phyloP scores from a whole-genome alignment of 495 filamentous ascomycete genomes.

The Rhypophila decipiens region DNA sequence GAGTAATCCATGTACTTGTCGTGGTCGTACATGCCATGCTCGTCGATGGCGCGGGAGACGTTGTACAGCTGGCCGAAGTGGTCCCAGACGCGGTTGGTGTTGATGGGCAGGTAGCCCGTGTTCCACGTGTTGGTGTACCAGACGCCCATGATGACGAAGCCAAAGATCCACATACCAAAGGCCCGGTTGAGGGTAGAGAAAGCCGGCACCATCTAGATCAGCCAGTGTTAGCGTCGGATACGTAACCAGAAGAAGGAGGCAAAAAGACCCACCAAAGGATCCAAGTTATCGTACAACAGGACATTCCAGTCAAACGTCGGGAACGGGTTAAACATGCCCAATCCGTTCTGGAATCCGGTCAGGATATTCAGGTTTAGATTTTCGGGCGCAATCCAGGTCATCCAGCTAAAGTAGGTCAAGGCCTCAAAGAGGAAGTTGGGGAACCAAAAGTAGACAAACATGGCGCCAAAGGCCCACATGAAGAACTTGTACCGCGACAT shows the following conservation, averaged over 20 bases:
- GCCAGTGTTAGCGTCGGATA: too few species aligned
- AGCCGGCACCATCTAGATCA: constrained; percentile 1
- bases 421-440: constrained; percentile 37
- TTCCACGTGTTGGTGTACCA: constrained; percentile 35
- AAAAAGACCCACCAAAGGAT: constrained; percentile 39
- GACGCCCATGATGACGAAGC: constrained; percentile 25
- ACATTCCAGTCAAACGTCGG: constrained; percentile 42
- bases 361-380: constrained; percentile 25
- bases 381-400: constrained; percentile 35
- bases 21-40: constrained; percentile 27
- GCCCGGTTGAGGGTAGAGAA: constrained; percentile 39
- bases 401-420: constrained; percentile 36
- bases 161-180: constrained; percentile 23
- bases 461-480: constrained; percentile 23
- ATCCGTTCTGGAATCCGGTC: constrained; percentile 25
- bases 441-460: constrained; percentile 42
- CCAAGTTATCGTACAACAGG: constrained; percentile 15
- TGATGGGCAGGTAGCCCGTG: constrained; percentile 32
- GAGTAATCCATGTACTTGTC: constrained; percentile 31
- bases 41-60: constrained; percentile 24
- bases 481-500: constrained; percentile 33
- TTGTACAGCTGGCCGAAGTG: constrained; percentile 27
- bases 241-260: too few species aligned
- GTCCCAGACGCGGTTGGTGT: constrained; percentile 27
- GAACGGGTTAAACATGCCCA: constrained; percentile 31